Conservation (phyloP, 805 yeast species). For the Kluyveromyces lactis region DNA sequence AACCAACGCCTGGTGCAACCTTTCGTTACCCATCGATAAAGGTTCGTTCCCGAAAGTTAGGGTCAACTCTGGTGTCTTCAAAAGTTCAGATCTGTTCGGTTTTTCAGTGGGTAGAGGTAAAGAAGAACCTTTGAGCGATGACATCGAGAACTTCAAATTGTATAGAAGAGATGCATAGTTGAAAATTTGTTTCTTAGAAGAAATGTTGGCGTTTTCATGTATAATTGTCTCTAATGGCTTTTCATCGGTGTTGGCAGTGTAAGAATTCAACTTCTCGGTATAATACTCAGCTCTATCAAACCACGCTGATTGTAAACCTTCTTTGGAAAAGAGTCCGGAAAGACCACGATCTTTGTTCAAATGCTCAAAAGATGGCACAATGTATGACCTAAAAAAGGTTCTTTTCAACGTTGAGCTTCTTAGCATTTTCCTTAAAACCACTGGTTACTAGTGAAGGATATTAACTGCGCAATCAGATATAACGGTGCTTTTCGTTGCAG, state of each 20-base stretch:
- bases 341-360: slow-evolving; percentile 31
- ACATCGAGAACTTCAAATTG: slow-evolving; percentile 32
- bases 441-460: no score
- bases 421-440: slow-evolving; percentile 3
- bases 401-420: slow-evolving; percentile 2
- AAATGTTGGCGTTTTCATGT: slow-evolving; percentile 22
- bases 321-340: slow-evolving; percentile 40
- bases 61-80: slow-evolving; percentile 36
- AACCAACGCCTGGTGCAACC: slow-evolving; percentile 40
- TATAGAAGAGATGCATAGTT: slow-evolving; percentile 34
- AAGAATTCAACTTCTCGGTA: slow-evolving; percentile 34
- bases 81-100: slow-evolving; percentile 27
- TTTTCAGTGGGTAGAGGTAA: slow-evolving; percentile 10
- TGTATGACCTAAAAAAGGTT: slow-evolving; percentile 11
- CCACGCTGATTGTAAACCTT: slow-evolving; percentile 46
- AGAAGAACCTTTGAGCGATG: slow-evolving; percentile 24
- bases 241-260: slow-evolving; percentile 20
- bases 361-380: slow-evolving; percentile 20
- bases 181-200: slow-evolving; percentile 26
- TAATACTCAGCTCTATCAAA: slow-evolving; percentile 35
- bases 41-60: slow-evolving; percentile 25
- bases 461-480: no score
- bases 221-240: slow-evolving; percentile 20
- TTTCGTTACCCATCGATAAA: slow-evolving; percentile 25
- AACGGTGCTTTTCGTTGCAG: no score